Base-by-base conservation (phyloP, 1,284 basidiomycete species). In the Omphalotus olearius region DNA sequence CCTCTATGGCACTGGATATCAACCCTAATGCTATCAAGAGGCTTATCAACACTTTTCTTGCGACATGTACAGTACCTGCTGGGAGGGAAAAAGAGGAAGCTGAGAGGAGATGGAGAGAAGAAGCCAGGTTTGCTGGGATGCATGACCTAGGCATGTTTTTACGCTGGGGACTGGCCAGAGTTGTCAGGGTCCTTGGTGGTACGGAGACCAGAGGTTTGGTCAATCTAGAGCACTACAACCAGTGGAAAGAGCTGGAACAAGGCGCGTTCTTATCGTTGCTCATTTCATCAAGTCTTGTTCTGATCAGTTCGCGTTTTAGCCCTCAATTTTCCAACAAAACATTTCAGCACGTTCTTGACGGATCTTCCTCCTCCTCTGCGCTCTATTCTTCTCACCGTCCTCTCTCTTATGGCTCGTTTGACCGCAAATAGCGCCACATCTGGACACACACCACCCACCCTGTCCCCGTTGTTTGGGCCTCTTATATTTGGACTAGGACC, bases 381-480 rank as follows among this genome's bases (percentile, higher is more conserved):
- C 49, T 71, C 74, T 1, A 76, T 92, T 50, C 67, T 93, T 47
- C 66, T 80, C 53, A 80, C 84, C 0, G 69, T 93, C 6, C 78
- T 93, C 60, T 76, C 80, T 17, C 79, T 97, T 25, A 74, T 95
- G 33, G 79, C 84, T 2, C 83, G 88, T 16, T 80, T 96, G 52
- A 82, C 88, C 0, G 88, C 92, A 0, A 83, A 95, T 63, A 88
- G 87, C 57, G 79, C 80, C 14, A 80, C 73, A 11, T 93, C 90
- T 9, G 90, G 91, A 6, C 85, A 93, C 57, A 93, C 90, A 0
- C 91, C 91, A 1, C 85, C 88, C 25, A 83, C 88, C 1, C 75
- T 94, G 33, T 88, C 91, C 0, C 83, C 90, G n/a, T 78, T 93
- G n/a, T 95, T 95, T 66, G 89, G 88, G 0, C 90, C 88, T 4